These are phyloP conservation scores for Phialemoniopsis sp. DNA, from an alignment of 2,329 filamentous ascomycete species.

Conservation along the genomic window DNA sequence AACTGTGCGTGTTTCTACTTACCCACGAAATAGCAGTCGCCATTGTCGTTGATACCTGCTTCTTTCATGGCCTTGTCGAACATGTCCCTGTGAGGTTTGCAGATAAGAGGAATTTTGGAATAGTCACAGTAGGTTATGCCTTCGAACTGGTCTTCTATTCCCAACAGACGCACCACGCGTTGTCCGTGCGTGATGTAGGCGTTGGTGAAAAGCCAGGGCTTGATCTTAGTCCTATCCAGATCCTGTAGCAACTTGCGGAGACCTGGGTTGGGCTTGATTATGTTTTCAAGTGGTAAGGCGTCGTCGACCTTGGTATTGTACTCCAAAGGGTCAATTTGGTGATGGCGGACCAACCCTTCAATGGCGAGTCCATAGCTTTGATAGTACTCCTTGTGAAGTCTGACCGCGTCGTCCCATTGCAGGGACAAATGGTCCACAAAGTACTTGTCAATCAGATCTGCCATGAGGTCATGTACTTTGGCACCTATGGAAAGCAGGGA, in stretches of 20 bases:
- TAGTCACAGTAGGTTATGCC: slow-evolving; percentile 97
- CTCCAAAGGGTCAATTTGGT: slow-evolving; percentile 90
- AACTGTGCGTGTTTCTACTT: slow-evolving; percentile 28
- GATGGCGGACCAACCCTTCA: slow-evolving; percentile 87
- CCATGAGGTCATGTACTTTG: slow-evolving; percentile 87
- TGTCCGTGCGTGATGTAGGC: slow-evolving; percentile 87
- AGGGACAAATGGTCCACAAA: slow-evolving; percentile 69
- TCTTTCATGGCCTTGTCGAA: slow-evolving; percentile 86
- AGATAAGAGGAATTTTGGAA: slow-evolving; percentile 64
- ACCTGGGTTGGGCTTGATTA: slow-evolving; percentile 75
- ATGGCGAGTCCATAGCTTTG: slow-evolving; percentile 95
- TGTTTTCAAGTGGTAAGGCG: slow-evolving; percentile 78
- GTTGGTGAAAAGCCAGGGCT: slow-evolving; percentile 92
- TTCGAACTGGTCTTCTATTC: slow-evolving; percentile 85
- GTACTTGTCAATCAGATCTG: slow-evolving; percentile 67
- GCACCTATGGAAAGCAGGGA: slow-evolving; percentile 46
- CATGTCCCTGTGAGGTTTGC: slow-evolving; percentile 83
- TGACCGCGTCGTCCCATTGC: slow-evolving; percentile 71
- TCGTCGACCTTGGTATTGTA: slow-evolving; percentile 96
- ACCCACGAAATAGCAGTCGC: slow-evolving; percentile 92
- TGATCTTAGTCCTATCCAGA: slow-evolving; percentile 80
- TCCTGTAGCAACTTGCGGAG: slow-evolving; percentile 74
- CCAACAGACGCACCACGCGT: slow-evolving; percentile 75
- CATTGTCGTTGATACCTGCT: slow-evolving; percentile 62
- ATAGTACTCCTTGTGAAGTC: slow-evolving; percentile 90